Evolutionary conservation across 371 early-diverging fungal genomes (phyloP).

Genomic region (Chytridium lagenaria): DNA sequence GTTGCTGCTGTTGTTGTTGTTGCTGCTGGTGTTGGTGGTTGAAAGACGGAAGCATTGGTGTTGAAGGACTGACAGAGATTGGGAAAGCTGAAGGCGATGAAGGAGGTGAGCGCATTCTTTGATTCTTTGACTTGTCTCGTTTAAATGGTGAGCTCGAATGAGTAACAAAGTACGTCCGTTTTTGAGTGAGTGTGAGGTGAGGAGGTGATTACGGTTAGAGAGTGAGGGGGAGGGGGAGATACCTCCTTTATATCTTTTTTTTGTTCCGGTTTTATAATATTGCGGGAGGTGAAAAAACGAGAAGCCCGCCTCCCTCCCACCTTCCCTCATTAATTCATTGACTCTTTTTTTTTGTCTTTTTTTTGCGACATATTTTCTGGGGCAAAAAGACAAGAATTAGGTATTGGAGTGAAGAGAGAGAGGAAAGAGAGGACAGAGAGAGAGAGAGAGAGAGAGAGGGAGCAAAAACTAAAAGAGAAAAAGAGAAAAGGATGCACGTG

Average conservation of each 20-base stretch:
- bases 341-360: too few species aligned
- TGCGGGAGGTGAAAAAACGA: background rate
- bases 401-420: background rate
- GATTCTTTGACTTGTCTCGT: too few species aligned
- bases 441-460: background rate
- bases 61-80: background rate
- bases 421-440: background rate
- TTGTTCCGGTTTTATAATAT: too few species aligned
- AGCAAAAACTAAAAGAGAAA: background rate
- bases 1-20: background rate
- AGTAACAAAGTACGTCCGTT: background rate
- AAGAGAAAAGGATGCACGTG: background rate
- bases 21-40: background rate
- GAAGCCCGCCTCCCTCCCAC: too few species aligned
- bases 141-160: too few species aligned
- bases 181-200: background rate
- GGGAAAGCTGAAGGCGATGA: background rate
- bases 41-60: too few species aligned
- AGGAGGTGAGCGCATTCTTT: background rate
- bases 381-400: background rate
- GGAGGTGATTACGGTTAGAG: background rate
- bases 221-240: background rate
- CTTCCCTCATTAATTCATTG: too few species aligned
- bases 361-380: too few species aligned
- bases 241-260: too few species aligned